Base-by-base conservation (phyloP, 2,329 filamentous ascomycete species). In the Penicillium sp. region DNA sequence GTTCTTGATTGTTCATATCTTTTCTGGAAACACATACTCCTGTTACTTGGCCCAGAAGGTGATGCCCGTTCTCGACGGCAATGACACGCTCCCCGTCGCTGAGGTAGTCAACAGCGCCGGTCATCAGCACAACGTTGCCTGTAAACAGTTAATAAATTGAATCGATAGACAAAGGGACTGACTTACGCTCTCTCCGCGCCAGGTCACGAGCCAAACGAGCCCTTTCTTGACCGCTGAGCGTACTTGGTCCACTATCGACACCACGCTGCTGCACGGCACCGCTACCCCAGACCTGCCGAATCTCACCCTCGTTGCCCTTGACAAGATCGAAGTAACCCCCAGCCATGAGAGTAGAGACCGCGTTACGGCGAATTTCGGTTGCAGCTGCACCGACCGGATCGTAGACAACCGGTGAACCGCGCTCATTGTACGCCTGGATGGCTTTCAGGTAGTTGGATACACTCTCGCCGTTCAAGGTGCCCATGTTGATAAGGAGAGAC, bases 301-400 rank as follows among this genome's bases (percentile, higher is more conserved):
- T 89, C 68, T 97, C 93, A 44, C 85, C 82, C 64, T 94, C 88
- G 69, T 97, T 97, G 40, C 91, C 91, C 66, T 97, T 97, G 69
- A 97, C 90, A 34, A 96, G 76, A 66, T 88, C 82, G 59, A 95
- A 87, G 66, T 87, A 87, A 31, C 89, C 89, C 2, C 75, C 77
- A 0, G 79, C 73, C 61, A 96, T 76, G 29, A 97, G 79, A 1
- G 77, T 77, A 48, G 81, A 80, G 23, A 91, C 81, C 0, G 89
- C 86, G 1, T 78, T 74, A 41, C 84, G 80, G 10, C 93, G 81
- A 36, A 91, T 76, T 6, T 77, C 62, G 0, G 89, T 96, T 0
- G 91, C 91, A 6, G 89, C 90, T 6, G 86, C 89, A 9, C 91
- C 91, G 0, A 97, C 91, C 0, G 93, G 91, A 58, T 97, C 93